A percentile compares a stretch with the other conserved stretches of the same genome.
Conservation (phyloP, 441 rosid species). For the Bruguiera hainesii region DNA sequence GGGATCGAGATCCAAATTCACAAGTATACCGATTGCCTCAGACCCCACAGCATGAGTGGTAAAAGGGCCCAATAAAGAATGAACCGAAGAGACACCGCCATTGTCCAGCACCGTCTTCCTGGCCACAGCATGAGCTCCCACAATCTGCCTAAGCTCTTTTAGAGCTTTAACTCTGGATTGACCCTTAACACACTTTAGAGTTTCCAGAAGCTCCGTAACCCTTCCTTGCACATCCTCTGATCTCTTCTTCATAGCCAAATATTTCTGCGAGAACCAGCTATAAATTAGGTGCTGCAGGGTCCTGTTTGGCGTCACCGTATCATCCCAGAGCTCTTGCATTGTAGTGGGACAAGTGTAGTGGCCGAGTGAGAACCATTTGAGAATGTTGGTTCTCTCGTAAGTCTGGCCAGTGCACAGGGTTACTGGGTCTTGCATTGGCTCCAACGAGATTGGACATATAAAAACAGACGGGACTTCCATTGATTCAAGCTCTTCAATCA, state of each 20-base stretch:
- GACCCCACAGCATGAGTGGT: slow-evolving; percentile 83
- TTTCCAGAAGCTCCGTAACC: slow-evolving; percentile 54
- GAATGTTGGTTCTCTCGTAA: slow-evolving; percentile 78
- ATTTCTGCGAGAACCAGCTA: slow-evolving; percentile 82
- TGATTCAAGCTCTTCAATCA: slow-evolving; percentile 69
- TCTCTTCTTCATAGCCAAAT: slow-evolving; percentile 71
- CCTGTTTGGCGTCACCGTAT: slow-evolving; percentile 67
- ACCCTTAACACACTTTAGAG: slow-evolving; percentile 72
- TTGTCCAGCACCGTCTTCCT: slow-evolving; percentile 57
- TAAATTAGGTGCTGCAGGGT: slow-evolving; percentile 77
- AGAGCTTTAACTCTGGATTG: slow-evolving; percentile 70
- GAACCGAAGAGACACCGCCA: slow-evolving; percentile 49
- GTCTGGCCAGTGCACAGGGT: slow-evolving; percentile 95
- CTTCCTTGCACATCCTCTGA: slow-evolving; percentile 84
- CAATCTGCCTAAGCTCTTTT: slow-evolving; percentile 64
- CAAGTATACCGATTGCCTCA: slow-evolving; percentile 71
- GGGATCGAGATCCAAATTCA: slow-evolving; percentile 57
- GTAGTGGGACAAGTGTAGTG: slow-evolving; percentile 86
- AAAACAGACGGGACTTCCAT: slow-evolving; percentile 65
- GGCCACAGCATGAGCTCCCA: slow-evolving; percentile 46
- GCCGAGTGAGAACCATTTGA: slow-evolving; percentile 74
- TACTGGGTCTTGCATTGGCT: slow-evolving; percentile 90
- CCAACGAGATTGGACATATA: slow-evolving; percentile 96
- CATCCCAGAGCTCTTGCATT: slow-evolving; percentile 96
- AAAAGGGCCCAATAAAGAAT: slow-evolving; percentile 64